These are phyloP conservation scores for Agaricales sp. DNA, from an alignment of 1,284 basidiomycete genomes.

Conservation along the genomic window DNA sequence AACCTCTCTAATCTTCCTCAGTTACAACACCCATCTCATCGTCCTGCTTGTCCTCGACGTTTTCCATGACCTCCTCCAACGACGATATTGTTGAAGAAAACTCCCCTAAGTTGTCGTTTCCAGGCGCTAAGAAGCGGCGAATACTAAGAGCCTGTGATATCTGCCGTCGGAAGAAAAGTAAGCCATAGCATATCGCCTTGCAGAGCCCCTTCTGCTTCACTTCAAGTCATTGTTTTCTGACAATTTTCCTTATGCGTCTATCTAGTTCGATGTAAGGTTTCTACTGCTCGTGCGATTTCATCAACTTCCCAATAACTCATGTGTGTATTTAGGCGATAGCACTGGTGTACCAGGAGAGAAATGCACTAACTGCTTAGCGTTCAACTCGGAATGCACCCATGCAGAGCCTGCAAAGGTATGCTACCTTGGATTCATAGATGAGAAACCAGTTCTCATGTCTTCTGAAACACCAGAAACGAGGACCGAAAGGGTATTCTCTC, in stretches of 20 bases:
- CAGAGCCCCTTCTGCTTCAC: not conserved
- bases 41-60: no score
- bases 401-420: slow-evolving; percentile 43
- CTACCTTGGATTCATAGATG: no score
- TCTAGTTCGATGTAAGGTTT: not conserved
- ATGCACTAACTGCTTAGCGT: slow-evolving; percentile 64
- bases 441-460: no score
- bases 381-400: slow-evolving; percentile 56
- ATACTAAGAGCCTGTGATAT: slow-evolving; percentile 37
- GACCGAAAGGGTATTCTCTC: slow-evolving; percentile 54
- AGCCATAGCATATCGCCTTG: no score
- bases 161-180: slow-evolving; percentile 38
- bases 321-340: slow-evolving; percentile 30
- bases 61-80: no score
- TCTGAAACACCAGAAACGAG: slow-evolving; percentile 38
- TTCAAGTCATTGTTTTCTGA: not conserved
- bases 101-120: not conserved
- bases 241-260: not conserved
- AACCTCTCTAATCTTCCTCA: no score
- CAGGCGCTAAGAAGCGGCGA: slow-evolving; percentile 26
- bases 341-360: slow-evolving; percentile 39
- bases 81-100: no score
- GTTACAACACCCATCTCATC: no score
- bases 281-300: no score
- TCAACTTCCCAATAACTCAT: no score